Percentiles rank a stretch among this genome's conserved stretches.
Evolutionary conservation across 2,329 filamentous ascomycete species (phyloP).

Genomic region (Trichoderma cornu-damae): DNA sequence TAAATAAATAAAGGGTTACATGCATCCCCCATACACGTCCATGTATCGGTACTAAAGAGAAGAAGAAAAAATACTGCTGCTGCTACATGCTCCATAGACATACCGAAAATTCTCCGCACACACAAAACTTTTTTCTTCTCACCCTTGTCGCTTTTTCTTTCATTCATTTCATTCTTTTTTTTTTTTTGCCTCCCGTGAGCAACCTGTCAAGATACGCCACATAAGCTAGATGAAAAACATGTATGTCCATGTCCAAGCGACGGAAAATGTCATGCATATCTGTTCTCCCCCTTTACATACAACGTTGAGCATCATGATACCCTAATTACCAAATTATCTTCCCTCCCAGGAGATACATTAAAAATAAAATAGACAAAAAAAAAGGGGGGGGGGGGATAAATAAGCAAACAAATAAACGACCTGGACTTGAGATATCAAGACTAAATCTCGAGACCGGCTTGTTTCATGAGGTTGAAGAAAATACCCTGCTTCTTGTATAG

Average conservation of each 20-base stretch:
- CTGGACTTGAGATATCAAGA: conserved; percentile 21
- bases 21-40: no score
- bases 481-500: conserved; percentile 69
- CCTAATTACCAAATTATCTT: neutral
- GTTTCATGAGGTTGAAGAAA: conserved; percentile 87
- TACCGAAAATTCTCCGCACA: neutral
- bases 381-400: neutral
- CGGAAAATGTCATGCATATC: neutral
- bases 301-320: neutral
- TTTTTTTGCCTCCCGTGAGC: neutral
- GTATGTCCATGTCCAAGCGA: neutral
- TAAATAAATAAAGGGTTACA: neutral
- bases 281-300: conserved; percentile 3
- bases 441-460: conserved; percentile 67
- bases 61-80: neutral
- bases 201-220: neutral
- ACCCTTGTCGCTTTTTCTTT: neutral
- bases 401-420: neutral
- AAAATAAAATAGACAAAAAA: neutral
- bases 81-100: neutral
- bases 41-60: neutral
- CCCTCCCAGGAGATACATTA: neutral
- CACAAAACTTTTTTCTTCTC: neutral
- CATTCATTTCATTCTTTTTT: neutral
- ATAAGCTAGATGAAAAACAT: neutral